Conservation (phyloP, 2,329 filamentous ascomycete genomes). For the Keithomyces neogunnii region DNA sequence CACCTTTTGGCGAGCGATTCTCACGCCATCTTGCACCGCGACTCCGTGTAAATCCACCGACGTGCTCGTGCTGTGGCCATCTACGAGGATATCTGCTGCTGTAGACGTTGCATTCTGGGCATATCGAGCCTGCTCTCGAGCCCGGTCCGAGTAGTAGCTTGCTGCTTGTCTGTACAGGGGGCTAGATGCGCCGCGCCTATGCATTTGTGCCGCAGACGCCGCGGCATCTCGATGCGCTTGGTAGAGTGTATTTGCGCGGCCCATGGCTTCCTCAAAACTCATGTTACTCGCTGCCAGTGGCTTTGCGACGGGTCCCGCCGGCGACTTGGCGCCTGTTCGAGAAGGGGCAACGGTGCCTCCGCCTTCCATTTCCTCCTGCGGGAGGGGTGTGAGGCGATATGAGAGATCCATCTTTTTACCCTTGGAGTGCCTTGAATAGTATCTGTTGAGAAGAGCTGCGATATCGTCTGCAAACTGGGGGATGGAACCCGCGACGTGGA, state of each 20-base stretch:
- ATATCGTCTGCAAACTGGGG: slow-evolving; percentile 30
- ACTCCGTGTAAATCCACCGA: slow-evolving; percentile 78
- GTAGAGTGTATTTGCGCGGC: slow-evolving; percentile 18
- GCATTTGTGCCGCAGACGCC: slow-evolving; percentile 31
- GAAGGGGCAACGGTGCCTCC: neutral
- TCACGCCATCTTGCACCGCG: slow-evolving; percentile 68
- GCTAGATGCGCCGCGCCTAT: slow-evolving; percentile 52
- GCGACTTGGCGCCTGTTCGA: neutral
- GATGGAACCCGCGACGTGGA: slow-evolving; percentile 29
- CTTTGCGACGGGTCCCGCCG: neutral
- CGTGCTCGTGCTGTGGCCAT: slow-evolving; percentile 51
- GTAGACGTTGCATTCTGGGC: slow-evolving; percentile 52
- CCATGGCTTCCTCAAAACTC: slow-evolving; percentile 19
- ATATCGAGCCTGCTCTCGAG: slow-evolving; percentile 52
- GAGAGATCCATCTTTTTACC: slow-evolving; percentile 26
- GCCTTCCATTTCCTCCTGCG: slow-evolving; percentile 10
- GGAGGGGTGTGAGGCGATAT: slow-evolving; percentile 30
- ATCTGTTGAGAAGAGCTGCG: slow-evolving; percentile 29
- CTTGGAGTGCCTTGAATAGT: slow-evolving; percentile 32
- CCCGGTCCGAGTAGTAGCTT: slow-evolving; percentile 65
- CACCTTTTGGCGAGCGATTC: slow-evolving; percentile 63
- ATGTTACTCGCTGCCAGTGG: neutral
- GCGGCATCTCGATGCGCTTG: slow-evolving; percentile 23
- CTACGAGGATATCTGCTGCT: slow-evolving; percentile 63
- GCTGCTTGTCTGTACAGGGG: slow-evolving; percentile 68